A percentile compares a stretch with the other conserved stretches of the same genome.
phyloP scores from a whole-genome alignment of 352 stramenopile genomes.

The Elongisporangium anandrum region DNA sequence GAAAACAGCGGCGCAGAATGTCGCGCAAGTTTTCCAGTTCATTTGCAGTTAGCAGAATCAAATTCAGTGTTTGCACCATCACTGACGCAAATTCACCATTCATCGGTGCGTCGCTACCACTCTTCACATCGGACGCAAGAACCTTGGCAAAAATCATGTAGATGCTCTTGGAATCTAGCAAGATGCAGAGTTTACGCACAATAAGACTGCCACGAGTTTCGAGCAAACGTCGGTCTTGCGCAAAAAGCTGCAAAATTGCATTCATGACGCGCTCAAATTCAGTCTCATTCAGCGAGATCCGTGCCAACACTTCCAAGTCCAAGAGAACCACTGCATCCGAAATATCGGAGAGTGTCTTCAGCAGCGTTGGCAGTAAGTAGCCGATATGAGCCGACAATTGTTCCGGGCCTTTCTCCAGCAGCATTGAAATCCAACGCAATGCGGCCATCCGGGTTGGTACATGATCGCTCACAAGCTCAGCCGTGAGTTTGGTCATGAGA shows the following conservation, averaged over 20 bases:
- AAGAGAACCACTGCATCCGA: constrained; percentile 97
- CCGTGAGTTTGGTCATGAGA: constrained; percentile 94
- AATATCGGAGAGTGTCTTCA: constrained; percentile 95
- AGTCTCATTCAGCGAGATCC: constrained; percentile 91
- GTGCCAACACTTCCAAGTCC: constrained; percentile 94
- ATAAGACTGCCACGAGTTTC: constrained; percentile 98
- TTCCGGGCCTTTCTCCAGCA: constrained; percentile 95
- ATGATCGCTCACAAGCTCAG: constrained; percentile 93
- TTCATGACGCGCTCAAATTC: constrained; percentile 94
- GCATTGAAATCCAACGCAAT: constrained; percentile 97
- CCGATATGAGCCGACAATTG: constrained; percentile 93
- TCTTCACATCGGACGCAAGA: constrained; percentile 56
- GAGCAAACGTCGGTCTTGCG: constrained; percentile 72
- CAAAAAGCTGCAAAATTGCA: constrained; percentile 94
- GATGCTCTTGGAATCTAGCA: constrained; percentile 97
- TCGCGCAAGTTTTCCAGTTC: constrained; percentile 91
- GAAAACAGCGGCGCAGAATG: constrained; percentile 77
- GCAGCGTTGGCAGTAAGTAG: constrained; percentile 92
- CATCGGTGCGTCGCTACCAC: constrained; percentile 45
- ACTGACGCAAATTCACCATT: constrained; percentile 93
- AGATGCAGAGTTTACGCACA: constrained; percentile 96
- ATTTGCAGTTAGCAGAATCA: constrained; percentile 98
- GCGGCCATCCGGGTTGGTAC: constrained; percentile 96
- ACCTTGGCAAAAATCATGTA: constrained; percentile 98
- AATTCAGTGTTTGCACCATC: constrained; percentile 99